A percentile compares a stretch with the other conserved stretches of the same genome.
phyloP scores from a whole-genome alignment of 2,329 filamentous ascomycete genomes.

The Tetracladium maxilliforme region DNA sequence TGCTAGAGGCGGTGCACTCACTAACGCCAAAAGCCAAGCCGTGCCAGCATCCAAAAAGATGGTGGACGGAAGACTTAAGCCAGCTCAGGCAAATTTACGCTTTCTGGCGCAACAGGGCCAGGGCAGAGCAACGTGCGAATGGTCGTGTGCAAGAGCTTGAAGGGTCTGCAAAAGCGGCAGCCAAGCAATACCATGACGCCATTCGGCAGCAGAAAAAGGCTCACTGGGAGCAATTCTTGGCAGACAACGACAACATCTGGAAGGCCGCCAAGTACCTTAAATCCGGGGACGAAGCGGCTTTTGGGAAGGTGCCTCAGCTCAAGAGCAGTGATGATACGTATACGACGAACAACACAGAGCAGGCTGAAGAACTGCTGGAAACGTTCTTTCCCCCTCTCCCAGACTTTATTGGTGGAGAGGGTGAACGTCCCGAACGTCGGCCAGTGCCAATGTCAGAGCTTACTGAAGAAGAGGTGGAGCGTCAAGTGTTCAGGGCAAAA shows the following conservation, averaged over 20 bases:
- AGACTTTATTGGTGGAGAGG: too few relatives aligned
- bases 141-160: conserved; percentile 5
- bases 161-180: conserved; percentile 8
- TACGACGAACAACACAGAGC: conserved; percentile 5
- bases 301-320: conserved; percentile 10
- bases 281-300: conserved; percentile 7
- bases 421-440: too few relatives aligned
- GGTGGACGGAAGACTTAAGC: conserved; percentile 14
- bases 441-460: too few relatives aligned
- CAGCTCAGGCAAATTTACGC: conserved; percentile 12
- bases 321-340: conserved; percentile 6
- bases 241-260: conserved; percentile 13
- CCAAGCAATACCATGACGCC: too few relatives aligned
- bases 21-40: conserved; percentile 11
- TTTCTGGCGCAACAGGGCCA: conserved; percentile 13
- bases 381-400: too few relatives aligned
- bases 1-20: conserved; percentile 5
- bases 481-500: too few relatives aligned
- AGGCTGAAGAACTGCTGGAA: too few relatives aligned
- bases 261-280: conserved; percentile 14
- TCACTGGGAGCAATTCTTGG: conserved; percentile 13
- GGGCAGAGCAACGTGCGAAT: conserved; percentile 7
- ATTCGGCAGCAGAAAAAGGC: conserved; percentile 12
- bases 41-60: conserved; percentile 13
- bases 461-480: too few relatives aligned